Conservation (phyloP, 2,329 filamentous ascomycete species). For the Alternaria postmessia region DNA sequence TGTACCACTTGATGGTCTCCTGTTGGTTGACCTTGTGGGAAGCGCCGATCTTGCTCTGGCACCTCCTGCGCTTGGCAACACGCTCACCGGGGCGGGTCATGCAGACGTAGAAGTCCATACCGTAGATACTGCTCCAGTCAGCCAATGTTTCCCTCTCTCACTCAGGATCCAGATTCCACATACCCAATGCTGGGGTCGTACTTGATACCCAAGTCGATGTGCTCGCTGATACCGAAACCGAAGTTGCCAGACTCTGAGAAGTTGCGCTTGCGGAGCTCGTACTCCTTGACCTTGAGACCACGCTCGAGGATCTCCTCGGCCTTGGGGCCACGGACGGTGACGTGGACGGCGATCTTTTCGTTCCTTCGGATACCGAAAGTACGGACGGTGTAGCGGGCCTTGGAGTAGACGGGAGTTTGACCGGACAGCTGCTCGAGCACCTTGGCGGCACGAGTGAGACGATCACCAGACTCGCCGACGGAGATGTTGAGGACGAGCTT, state of each 20-base stretch:
- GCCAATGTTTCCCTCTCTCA: constrained; percentile 13
- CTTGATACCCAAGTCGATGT: constrained; percentile 99
- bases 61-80: constrained; percentile 92
- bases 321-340: constrained; percentile 98
- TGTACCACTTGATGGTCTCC: constrained; percentile 99
- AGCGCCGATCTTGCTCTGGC: constrained; percentile 84
- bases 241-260: constrained; percentile 97
- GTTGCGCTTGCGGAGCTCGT: constrained; percentile 99
- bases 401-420: constrained; percentile 99
- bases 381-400: constrained; percentile 99
- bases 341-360: constrained; percentile 97
- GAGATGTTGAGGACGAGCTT: constrained; percentile 99
- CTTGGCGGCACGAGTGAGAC: constrained; percentile 99
- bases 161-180: constrained; percentile 18
- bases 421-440: constrained; percentile 99
- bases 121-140: constrained; percentile 50
- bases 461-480: constrained; percentile 99
- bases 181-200: constrained; percentile 53
- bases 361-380: constrained; percentile 99
- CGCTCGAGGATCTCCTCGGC: constrained; percentile 99
- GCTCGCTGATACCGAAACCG: constrained; percentile 99
- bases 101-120: constrained; percentile 99
- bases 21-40: constrained; percentile 91
- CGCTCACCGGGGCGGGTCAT: constrained; percentile 99
- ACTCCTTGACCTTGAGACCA: constrained; percentile 99